Conservation (phyloP, 306 rosid species). For the Dryas alaskensis region DNA sequence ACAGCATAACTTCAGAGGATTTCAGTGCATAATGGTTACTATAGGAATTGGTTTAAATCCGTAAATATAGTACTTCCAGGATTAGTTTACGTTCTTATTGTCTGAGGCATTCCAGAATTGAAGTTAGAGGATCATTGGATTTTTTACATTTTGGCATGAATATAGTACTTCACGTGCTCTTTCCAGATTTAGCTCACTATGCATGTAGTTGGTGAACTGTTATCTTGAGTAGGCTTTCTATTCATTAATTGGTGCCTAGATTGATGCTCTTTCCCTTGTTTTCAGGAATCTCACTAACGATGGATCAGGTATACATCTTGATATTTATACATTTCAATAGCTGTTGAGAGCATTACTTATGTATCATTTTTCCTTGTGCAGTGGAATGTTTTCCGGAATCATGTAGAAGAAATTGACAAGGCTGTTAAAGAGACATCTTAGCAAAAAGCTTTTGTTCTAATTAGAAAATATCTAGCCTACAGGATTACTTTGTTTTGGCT, state of each 20-base stretch:
- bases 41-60: no score
- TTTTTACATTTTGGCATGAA: no score
- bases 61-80: no score
- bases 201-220: not conserved
- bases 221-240: not conserved
- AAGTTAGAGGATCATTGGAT: no score
- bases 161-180: no score
- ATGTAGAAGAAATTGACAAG: slow-evolving; percentile 68
- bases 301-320: slow-evolving; percentile 71
- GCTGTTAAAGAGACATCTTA: slow-evolving; percentile 52
- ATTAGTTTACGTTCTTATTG: no score
- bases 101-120: no score
- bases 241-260: not conserved
- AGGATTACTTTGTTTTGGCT: slow-evolving; percentile 7
- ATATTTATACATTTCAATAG: not conserved
- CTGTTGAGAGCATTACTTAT: slow-evolving; percentile 5
- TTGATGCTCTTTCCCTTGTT: slow-evolving; percentile 35
- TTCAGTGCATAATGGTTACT: no score
- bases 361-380: slow-evolving; percentile 34
- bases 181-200: no score
- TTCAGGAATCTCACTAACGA: slow-evolving; percentile 81
- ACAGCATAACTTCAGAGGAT: no score
- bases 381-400: slow-evolving; percentile 78
- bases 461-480: slow-evolving; percentile 6
- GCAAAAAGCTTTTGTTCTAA: slow-evolving; percentile 19